Evolutionary conservation across 805 yeast genomes (phyloP).

Genomic region (Wickerhamomyces rabaulensis): DNA sequence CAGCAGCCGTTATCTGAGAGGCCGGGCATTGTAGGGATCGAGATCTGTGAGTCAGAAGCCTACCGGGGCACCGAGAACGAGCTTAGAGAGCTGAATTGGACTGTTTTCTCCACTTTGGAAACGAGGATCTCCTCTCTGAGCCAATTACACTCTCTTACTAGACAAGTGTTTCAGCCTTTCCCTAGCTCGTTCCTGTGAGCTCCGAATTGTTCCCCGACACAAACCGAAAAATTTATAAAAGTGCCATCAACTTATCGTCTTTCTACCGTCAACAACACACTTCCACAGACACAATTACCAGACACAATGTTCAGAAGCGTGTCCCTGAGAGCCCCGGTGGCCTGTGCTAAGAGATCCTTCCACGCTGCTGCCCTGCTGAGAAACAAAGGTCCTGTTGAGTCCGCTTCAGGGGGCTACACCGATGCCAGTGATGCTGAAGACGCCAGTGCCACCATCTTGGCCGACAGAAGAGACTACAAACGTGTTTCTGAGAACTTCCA

Average conservation of each 20-base stretch:
- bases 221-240: background rate
- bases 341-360: background rate
- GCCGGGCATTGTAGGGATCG: too few species aligned
- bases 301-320: background rate
- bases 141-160: too few species aligned
- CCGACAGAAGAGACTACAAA: conserved; percentile 53
- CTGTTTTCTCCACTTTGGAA: too few species aligned
- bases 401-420: conserved; percentile 32
- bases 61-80: too few species aligned
- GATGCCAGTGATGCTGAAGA: conserved; percentile 64
- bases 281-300: background rate
- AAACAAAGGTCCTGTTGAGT: background rate
- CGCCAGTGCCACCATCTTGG: conserved; percentile 64
- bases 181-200: background rate
- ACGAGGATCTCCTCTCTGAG: too few species aligned
- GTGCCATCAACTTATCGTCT: background rate
- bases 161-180: too few species aligned
- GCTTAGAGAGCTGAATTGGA: too few species aligned
- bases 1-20: too few species aligned
- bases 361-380: background rate
- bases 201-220: background rate
- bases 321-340: background rate
- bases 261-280: background rate
- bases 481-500: conserved; percentile 27
- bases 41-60: too few species aligned